Percentiles rank a stretch among this genome's conserved stretches.
Evolutionary conservation across 1,284 basidiomycete genomes (phyloP).

Genomic region (Sporisorium graminicola): DNA sequence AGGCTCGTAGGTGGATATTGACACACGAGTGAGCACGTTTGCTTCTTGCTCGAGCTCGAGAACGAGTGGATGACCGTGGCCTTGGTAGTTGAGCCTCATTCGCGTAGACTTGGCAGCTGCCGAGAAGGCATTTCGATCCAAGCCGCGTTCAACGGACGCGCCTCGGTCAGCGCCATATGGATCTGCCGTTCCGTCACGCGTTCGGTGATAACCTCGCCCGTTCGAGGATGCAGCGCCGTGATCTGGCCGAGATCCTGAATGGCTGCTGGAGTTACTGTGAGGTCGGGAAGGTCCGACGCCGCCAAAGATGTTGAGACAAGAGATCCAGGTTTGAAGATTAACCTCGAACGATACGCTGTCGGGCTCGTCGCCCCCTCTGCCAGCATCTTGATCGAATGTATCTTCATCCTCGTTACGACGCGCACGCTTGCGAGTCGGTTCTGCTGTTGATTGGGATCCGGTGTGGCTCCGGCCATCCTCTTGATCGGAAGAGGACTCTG

Average conservation of each 20-base stretch:
- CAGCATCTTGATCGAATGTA: neutral
- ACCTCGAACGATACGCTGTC: slow-evolving; percentile 78
- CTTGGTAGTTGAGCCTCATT: slow-evolving; percentile 85
- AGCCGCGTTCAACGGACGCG: slow-evolving; percentile 19
- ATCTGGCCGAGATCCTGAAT: slow-evolving; percentile 14
- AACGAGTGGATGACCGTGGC: slow-evolving; percentile 83
- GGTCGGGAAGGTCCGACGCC: slow-evolving; percentile 73
- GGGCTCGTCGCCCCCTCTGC: slow-evolving; percentile 61
- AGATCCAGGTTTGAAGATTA: slow-evolving; percentile 82
- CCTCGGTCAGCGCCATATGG: slow-evolving; percentile 25
- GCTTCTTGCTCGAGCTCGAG: slow-evolving; percentile 82
- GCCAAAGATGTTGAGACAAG: slow-evolving; percentile 92
- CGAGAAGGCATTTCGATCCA: slow-evolving; percentile 17
- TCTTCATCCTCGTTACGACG: slow-evolving; percentile 16
- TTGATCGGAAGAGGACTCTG: slow-evolving; percentile 10
- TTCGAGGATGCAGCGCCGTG: neutral
- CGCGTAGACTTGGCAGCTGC: slow-evolving; percentile 73
- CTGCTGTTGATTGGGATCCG: neutral
- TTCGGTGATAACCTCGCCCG: slow-evolving; percentile 19
- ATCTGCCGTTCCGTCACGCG: slow-evolving; percentile 32
- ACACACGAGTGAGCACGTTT: slow-evolving; percentile 88
- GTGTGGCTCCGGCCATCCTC: neutral
- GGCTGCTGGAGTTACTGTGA: neutral
- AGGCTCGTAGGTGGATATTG: slow-evolving; percentile 86
- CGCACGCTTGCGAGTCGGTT: neutral